Evolutionary conservation across 306 rosid genomes (phyloP), one percentile per base, ranked within the genome.

Genomic region (Amphicarpaea edgeworthii): DNA sequence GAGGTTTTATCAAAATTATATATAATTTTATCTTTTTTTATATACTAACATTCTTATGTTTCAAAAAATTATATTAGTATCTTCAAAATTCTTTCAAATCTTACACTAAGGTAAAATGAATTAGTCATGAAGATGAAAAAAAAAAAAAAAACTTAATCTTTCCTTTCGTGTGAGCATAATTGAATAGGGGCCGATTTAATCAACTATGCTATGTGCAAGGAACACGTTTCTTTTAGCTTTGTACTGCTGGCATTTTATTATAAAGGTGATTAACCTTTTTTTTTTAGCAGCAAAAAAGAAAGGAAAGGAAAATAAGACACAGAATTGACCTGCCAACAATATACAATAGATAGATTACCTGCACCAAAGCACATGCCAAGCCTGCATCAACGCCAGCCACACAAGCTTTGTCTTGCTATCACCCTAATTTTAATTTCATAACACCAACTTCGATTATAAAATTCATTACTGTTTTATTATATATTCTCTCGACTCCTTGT

Each of bases 241-340:
- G 69, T 62, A 43, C 51, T 26, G 8, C 2, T 10, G 8, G 15
- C 30, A 38, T 23, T 71, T 72, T 28, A 30, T 24, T 61, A 51
- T 47, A 72, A 70, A 79, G 59, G 41, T 16, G 24, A 70, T 46
- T 61, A 71, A 62, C 59, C 73, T 81, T 73, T 60, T 60, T 51
- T 41, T 75, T 8, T n/a, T n/a, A n/a, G 45, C 68, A 60, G 12
- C 9, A 69, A 69, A 61, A 60, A 2, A 46, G 50, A 68, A 68
- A 77, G 65, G 41, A 42, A 65, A 49, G 16, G 15, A 6, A 55
- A 69, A 58, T 0, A 68, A 26, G 54, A 62, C 34, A 61, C 12
- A 42, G 61, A 70, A 80, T 80, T 54, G 84, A 80, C 84, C 53
- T 66, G 40, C 71, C 79, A 80, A 67, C 84, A 69, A 73, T 57